A percentile compares a stretch with the other conserved stretches of the same genome.
Evolutionary conservation across 208 protist genomes (phyloP).

Genomic region (Crithidia mellificae): DNA sequence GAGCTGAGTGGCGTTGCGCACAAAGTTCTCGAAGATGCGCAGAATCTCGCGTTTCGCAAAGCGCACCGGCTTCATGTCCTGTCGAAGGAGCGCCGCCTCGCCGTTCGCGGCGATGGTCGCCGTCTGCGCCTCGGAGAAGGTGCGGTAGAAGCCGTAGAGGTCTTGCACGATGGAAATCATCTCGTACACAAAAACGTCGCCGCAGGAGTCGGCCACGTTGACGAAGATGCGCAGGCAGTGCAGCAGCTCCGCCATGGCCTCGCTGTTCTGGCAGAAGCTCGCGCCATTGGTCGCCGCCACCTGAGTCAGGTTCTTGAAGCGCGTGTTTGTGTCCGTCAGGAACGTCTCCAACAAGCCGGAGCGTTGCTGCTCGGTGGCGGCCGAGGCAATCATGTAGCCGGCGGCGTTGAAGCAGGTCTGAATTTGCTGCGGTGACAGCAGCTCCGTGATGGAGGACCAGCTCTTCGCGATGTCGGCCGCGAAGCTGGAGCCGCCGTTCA

Average conservation of each 20-base stretch:
- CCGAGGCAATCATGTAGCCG: conserved; percentile 93
- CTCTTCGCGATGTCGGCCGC: conserved; percentile 92
- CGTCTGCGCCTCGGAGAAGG: conserved; percentile 72
- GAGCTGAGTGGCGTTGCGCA: conserved; percentile 84
- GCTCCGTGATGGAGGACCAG: conserved; percentile 88
- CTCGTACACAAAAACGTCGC: conserved; percentile 91
- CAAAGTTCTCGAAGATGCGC: conserved; percentile 94
- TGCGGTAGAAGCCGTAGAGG: conserved; percentile 95
- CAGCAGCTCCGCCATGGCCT: conserved; percentile 75
- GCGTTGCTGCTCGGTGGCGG: conserved; percentile 34
- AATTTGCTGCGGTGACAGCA: conserved; percentile 92
- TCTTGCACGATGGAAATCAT: conserved; percentile 94
- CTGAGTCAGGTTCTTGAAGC: conserved; percentile 71
- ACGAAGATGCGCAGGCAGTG: conserved; percentile 96
- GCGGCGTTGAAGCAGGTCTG: conserved; percentile 98
- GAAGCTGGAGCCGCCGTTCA: conserved; percentile 55
- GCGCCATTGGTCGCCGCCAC: conserved; percentile 44
- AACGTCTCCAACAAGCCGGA: conserved; percentile 75
- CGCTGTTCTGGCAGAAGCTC: conserved; percentile 61
- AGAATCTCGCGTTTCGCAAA: conserved; percentile 96
- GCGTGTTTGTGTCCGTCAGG: conserved; percentile 90
- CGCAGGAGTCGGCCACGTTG: conserved; percentile 87
- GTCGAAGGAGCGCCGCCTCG: conserved; percentile 26
- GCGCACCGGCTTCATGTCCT: conserved; percentile 79
- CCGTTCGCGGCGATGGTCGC: conserved; percentile 32